Evolutionary conservation across 1,284 basidiomycete species (phyloP), one percentile per base, ranked within the genome.

Genomic region (Cryptococcus wingfieldii): DNA sequence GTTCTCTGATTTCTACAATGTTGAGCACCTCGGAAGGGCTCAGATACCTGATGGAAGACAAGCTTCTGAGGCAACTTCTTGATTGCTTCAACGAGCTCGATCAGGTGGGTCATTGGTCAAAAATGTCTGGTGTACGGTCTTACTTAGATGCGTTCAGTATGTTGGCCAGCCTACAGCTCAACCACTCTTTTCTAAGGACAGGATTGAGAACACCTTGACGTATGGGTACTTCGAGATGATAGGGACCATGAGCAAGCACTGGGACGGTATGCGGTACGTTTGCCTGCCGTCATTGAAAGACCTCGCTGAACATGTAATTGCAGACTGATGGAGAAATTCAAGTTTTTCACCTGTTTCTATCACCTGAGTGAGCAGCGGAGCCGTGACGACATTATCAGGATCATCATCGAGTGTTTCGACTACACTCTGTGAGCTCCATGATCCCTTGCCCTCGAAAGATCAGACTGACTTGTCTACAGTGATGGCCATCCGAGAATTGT

Each of bases 151-250:
- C 18, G n/a, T 3, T 38, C n/a, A 72, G 71, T 75, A 77, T 47
- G 68, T 72, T 9, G 71, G 71, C 5, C 68, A 70, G 51, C 68
- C 69, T 28, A 71, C 88, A 27, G 55, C 66, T 16, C 68, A 94
- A 65, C 86, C 89, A 0, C 82, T 98, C 51, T 90, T 98, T 66
- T 92, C 93, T 4, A 88, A 87, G 69, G 83, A 84, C 63, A 82
- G 90, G 12, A 83, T 98, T 56, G 82, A 87, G 47, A 86, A 87
- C 38, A 95, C 92, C 0, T 77, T 98, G 59, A 89, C 90, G 0
- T 88, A 84, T 65, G 95, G 94, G 0, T 98, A 98, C 74, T 86
- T 99, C 61, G 93, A 97, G 70, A 93, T 99, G 87, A 81, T 99
- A 2, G 94, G 94, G 3, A 86, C 85, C 1, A 79, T 98, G 43